A percentile compares a stretch with the other conserved stretches of the same genome.
Conservation (phyloP, 305 asterid species). For the Fraxinus nigra region DNA sequence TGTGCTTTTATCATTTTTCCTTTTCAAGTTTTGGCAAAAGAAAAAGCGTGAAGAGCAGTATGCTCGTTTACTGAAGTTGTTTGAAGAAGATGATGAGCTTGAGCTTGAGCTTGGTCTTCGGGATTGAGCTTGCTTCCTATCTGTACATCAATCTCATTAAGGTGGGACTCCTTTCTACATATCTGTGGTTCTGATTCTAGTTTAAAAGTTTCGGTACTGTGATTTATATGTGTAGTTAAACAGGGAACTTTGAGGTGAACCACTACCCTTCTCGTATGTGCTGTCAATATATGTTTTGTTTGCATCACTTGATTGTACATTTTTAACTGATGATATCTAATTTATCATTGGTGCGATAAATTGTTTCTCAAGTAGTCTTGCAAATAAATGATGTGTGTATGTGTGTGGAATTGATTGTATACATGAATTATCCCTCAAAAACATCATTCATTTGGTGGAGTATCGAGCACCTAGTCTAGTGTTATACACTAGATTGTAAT, state of each 20-base stretch:
- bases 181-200: conserved; percentile 15
- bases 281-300: not conserved
- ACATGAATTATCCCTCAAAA: not conserved
- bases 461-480: not conserved
- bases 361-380: not conserved
- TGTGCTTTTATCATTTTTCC: conserved; percentile 54
- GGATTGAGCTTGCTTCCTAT: conserved; percentile 41
- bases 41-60: conserved; percentile 89
- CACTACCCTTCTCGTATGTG: not conserved
- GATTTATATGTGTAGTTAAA: conserved; percentile 1
- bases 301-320: not conserved
- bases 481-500: not conserved
- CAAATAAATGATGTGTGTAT: not conserved
- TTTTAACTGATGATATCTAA: not conserved
- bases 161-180: conserved; percentile 33
- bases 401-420: not conserved
- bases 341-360: not conserved
- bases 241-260: not conserved
- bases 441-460: not conserved
- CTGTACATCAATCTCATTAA: conserved; percentile 24
- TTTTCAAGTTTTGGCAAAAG: conserved; percentile 75
- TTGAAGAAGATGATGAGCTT: conserved; percentile 89
- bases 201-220: not conserved
- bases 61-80: conserved; percentile 79
- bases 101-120: conserved; percentile 91